phyloP scores from a whole-genome alignment of 2,329 filamentous ascomycete genomes.

The Aspergillus costaricaensis region DNA sequence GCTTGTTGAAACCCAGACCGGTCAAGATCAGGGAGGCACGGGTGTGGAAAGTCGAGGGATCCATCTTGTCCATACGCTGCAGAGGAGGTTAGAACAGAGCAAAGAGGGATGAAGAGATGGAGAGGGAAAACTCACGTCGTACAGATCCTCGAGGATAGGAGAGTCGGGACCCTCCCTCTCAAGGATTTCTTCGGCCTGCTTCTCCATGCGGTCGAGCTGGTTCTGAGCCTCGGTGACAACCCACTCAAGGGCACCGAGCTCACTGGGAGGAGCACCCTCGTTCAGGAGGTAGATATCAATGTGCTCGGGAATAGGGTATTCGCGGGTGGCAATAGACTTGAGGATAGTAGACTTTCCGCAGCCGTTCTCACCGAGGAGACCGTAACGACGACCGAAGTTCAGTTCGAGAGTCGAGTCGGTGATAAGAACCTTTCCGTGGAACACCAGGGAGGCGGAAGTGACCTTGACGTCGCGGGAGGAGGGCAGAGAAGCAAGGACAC shows the following conservation, averaged over 20 bases:
- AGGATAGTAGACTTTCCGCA: constrained; percentile 98
- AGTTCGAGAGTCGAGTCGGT: constrained; percentile 92
- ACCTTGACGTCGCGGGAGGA: constrained; percentile 96
- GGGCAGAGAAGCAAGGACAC: constrained; percentile 83
- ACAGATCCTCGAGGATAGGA: constrained; percentile 87
- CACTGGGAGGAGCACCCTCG: constrained; percentile 87
- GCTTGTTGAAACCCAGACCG: constrained; percentile 99
- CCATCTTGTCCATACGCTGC: constrained; percentile 97
- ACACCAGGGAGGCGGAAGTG: constrained; percentile 87
- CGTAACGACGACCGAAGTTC: constrained; percentile 89
- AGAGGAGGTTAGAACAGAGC: constrained; percentile 25
- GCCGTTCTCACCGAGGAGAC: constrained; percentile 95
- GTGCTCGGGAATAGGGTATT: constrained; percentile 94
- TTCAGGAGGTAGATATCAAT: constrained; percentile 98
- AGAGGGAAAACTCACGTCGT: constrained; percentile 70
- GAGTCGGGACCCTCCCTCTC: constrained; percentile 91
- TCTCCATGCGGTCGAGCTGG: constrained; percentile 88
- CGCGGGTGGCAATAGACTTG: constrained; percentile 89
- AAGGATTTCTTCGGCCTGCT: constrained; percentile 82
- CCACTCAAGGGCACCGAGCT: constrained; percentile 93
- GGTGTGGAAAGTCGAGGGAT: constrained; percentile 93
- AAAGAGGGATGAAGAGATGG: not conserved
- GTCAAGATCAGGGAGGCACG: constrained; percentile 95
- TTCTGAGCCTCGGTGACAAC: constrained; percentile 92
- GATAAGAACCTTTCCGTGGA: constrained; percentile 96